A percentile compares a stretch with the other conserved stretches of the same genome.
phyloP scores from a whole-genome alignment of 208 protist genomes.

The Crithidia mellificae region DNA sequence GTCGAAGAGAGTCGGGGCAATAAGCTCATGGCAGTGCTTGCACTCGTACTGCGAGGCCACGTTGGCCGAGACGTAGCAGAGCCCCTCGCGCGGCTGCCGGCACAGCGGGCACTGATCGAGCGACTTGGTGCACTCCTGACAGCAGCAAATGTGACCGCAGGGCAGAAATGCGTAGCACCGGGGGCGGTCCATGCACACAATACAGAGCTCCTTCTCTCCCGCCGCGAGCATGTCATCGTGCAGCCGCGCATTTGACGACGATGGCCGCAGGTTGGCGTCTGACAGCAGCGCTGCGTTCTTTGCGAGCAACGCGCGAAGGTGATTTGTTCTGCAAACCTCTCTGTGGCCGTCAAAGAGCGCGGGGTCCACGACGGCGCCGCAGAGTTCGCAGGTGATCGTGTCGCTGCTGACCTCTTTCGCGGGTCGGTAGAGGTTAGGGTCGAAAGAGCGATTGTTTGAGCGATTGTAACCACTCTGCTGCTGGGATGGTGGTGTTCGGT shows the following conservation, averaged over 20 bases:
- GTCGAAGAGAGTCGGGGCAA: constrained; percentile 77
- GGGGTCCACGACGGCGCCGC: constrained; percentile 47
- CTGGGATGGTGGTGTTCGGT: constrained; percentile 1
- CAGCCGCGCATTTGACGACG: constrained; percentile 13
- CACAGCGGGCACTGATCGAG: constrained; percentile 81
- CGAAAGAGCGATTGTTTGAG: constrained; percentile 10
- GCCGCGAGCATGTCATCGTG: constrained; percentile 11
- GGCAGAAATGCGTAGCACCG: constrained; percentile 82
- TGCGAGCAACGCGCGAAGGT: constrained; percentile 24
- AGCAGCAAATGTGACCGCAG: constrained; percentile 84
- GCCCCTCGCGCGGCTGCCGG: constrained; percentile 47
- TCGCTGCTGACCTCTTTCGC: background rate
- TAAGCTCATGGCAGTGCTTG: constrained; percentile 61
- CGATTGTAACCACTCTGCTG: constrained; percentile 6
- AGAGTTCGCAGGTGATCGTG: constrained; percentile 41
- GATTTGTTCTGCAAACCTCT: constrained; percentile 53
- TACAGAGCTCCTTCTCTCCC: constrained; percentile 66
- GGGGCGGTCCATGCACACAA: constrained; percentile 68
- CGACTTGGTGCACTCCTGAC: constrained; percentile 53
- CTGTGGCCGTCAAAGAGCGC: constrained; percentile 61
- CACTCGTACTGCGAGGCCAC: constrained; percentile 66
- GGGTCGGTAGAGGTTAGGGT: background rate
- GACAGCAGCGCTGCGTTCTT: constrained; percentile 30
- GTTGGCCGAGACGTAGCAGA: constrained; percentile 58
- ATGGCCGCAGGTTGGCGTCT: constrained; percentile 16